These are phyloP conservation scores for Diatrype stigma DNA, from an alignment of 2,329 filamentous ascomycete species.

Conservation along the genomic window DNA sequence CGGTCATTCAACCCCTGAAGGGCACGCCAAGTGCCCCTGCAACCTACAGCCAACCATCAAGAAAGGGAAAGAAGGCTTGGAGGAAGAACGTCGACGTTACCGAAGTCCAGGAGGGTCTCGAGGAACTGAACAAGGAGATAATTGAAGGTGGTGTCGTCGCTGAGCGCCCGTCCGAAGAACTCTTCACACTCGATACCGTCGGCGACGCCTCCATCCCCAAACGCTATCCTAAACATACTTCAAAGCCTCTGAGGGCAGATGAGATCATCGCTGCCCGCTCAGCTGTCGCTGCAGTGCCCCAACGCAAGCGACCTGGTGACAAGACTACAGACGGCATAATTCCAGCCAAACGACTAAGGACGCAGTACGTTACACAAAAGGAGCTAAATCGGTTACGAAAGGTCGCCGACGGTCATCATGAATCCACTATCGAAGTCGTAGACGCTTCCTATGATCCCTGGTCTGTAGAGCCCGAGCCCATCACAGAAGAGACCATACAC, in stretches of 20 bases:
- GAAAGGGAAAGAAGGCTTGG: slow-evolving; percentile 99
- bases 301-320: slow-evolving; percentile 69
- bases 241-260: slow-evolving; percentile 82
- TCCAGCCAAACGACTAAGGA: slow-evolving; percentile 69
- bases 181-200: slow-evolving; percentile 77
- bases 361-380: slow-evolving; percentile 77
- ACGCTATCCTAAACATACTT: slow-evolving; percentile 60
- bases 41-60: slow-evolving; percentile 81
- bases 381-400: slow-evolving; percentile 75
- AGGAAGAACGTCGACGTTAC: slow-evolving; percentile 95
- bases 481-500: slow-evolving; percentile 22
- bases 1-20: slow-evolving; percentile 45
- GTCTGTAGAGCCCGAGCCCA: slow-evolving; percentile 43
- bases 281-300: slow-evolving; percentile 71
- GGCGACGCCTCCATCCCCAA: slow-evolving; percentile 64
- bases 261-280: slow-evolving; percentile 87
- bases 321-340: slow-evolving; percentile 71
- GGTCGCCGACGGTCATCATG: slow-evolving; percentile 70
- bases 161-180: slow-evolving; percentile 76
- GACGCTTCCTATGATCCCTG: slow-evolving; percentile 77
- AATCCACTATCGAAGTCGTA: slow-evolving; percentile 49
- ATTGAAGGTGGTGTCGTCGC: slow-evolving; percentile 84
- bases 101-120: slow-evolving; percentile 77
- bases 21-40: slow-evolving; percentile 61
- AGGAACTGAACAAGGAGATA: slow-evolving; percentile 81